Base-by-base conservation (phyloP, 2,329 filamentous ascomycete genomes). In the Stagonosporopsis cucurbitacearum region DNA sequence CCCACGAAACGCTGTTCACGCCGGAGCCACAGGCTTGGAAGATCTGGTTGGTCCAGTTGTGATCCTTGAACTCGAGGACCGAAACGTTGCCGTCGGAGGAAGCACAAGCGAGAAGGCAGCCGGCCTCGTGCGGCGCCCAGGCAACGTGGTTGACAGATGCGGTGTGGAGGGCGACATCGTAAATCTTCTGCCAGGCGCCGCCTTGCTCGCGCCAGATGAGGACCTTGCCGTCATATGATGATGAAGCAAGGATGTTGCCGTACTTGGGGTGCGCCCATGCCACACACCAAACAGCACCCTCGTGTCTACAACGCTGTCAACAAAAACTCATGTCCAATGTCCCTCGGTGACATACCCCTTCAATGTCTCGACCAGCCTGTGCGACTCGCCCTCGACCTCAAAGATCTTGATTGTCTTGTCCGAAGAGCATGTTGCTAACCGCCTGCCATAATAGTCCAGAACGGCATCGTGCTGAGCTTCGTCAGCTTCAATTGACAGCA, bases 331-430 rank as follows among this genome's bases (percentile, higher is more conserved):
- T 22, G 45, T 35, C 15, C 35, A 26, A 20, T 22, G 35, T 43
- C 25, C 17, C 20, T 25, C 19, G n/a, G 8, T 48, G 54, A 73
- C 81, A 71, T 84, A 96, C 92, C 94, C 94, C 80, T 96, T 96
- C 64, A 99, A 82, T 23, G 95, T 99, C 80, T 98, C 94, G 30
- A 91, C 86, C 68, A 98, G 81, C 62, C 91, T 86, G 79, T 99
- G 94, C 66, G 89, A 86, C 69, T 98, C 93, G 71, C 92, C 92
- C 72, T 98, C 94, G 52, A 99, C 89, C 79, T 99, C 95, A 75
- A 97, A 99, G 74, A 99, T 98, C 82, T 98, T 98, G 82, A 99
- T 96, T 43, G 94, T 98, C 76, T 95, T 93, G 80, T 99, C 95
- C 65, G 94, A 97, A 32, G 93, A 97, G 79, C 95, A 98, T 65